Conservation (phyloP, 371 early-diverging fungal species). For the Rhizomucor pusillus region DNA sequence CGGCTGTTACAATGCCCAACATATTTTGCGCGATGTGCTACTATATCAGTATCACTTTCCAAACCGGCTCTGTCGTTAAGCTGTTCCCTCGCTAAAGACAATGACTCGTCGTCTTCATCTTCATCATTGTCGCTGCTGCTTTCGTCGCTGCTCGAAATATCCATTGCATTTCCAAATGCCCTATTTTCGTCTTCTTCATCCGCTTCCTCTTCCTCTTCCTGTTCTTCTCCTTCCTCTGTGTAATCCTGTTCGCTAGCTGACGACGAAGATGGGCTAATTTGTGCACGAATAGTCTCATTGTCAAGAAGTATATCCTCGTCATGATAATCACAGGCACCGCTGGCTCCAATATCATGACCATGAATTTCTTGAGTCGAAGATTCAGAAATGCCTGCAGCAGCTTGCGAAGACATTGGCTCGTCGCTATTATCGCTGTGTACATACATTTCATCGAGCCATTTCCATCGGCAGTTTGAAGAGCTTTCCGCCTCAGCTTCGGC, state of each 20-base stretch:
- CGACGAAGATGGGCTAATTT: no score
- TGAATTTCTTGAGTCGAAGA: background rate
- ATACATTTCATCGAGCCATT: conserved; percentile 19
- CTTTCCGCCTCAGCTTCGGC: background rate
- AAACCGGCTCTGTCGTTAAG: conserved; percentile 3
- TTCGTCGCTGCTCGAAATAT: background rate
- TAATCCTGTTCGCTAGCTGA: background rate
- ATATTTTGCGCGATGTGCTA: conserved; percentile 27
- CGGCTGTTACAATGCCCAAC: conserved; percentile 40
- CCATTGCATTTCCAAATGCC: background rate
- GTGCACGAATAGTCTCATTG: no score
- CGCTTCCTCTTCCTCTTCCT: conserved; percentile 3
- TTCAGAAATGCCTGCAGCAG: background rate
- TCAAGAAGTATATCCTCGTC: no score
- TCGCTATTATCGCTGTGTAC: background rate
- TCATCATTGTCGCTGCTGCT: background rate
- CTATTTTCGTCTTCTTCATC: background rate
- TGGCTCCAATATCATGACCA: no score
- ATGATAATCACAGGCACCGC: no score
- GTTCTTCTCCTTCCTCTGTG: background rate
- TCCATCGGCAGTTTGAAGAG: conserved; percentile 10
- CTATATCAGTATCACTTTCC: conserved; percentile 21
- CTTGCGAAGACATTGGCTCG: no score
- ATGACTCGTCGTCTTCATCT: background rate
- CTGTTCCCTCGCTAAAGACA: background rate